Conservation (phyloP, 306 rosid species). For the Abrus pulchellus region DNA sequence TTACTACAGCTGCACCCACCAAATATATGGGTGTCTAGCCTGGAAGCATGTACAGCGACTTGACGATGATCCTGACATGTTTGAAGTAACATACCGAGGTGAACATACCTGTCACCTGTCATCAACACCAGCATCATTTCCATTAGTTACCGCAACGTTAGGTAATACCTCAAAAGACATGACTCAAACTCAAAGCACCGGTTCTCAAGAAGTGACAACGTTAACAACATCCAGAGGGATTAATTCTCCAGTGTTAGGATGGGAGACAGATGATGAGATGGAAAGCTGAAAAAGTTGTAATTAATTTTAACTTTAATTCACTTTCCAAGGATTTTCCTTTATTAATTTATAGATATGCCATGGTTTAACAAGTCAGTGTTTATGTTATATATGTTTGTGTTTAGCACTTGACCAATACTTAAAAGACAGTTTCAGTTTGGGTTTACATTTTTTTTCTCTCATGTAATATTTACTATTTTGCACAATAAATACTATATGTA, state of each 20-base stretch:
- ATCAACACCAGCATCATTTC: constrained; percentile 70
- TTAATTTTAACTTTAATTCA: neutral
- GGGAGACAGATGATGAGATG: constrained; percentile 56
- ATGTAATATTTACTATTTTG: constrained; percentile 12
- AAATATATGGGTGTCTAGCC: constrained; percentile 69
- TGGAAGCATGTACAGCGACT: constrained; percentile 79
- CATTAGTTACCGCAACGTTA: constrained; percentile 28
- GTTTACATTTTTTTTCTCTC: neutral
- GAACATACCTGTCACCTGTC: constrained; percentile 76
- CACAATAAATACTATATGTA: neutral
- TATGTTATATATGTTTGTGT: no score
- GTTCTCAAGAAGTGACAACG: constrained; percentile 19
- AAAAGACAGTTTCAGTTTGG: neutral
- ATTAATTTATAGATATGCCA: neutral
- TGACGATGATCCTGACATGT: constrained; percentile 63
- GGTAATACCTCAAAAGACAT: neutral
- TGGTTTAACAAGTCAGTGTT: no score
- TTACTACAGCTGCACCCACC: constrained; percentile 90
- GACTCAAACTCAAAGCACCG: neutral
- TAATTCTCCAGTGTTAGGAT: no score
- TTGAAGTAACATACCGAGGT: constrained; percentile 66
- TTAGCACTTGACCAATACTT: no score
- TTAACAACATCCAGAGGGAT: no score
- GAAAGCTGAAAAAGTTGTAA: constrained; percentile 35
- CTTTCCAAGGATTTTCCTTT: neutral